Evolutionary conservation across 306 rosid species (phyloP), one percentile per base, ranked within the genome.

Genomic region (Cicer cuneatum): DNA sequence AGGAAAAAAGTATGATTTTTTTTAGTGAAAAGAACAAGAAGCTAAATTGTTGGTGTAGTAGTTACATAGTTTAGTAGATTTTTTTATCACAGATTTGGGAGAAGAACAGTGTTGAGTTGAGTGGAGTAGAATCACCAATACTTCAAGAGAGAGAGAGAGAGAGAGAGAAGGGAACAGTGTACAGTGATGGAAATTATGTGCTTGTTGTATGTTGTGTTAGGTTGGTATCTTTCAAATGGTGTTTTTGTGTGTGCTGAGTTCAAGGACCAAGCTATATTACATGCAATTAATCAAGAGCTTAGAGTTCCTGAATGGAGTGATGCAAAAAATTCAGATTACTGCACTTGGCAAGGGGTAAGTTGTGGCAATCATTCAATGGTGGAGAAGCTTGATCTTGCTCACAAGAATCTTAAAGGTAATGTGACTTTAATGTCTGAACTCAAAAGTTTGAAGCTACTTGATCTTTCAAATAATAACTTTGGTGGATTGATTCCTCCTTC

Each of bases 301-400:
- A 88, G 70, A 68, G 90, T 94, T 24, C 90, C 89, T 39, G 95
- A 88, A 16, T 94, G 99, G 99, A 92, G 90, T 45, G 83, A 90
- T 64, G 79, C 48, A 29, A 87, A 83, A 84, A 79, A 2, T 84
- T 89, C 98, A 46, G 84, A 82, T 57, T 86, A 86, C 85, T 94
- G 99, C 72, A 75, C 85, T 58, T 94, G 99, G 99, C 92, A 84
- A 38, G 96, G 97, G 60, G 81, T 94, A 11, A 51, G n/a, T 69
- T 94, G 99, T 80, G 78, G 80, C 41, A 89, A 90, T 66, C 86
- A 68, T 78, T 90, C 93, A 53, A 75, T 72, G 87, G 97, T 92
- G 48, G 93, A 86, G 77, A 76, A 80, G 85, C 90, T 94, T 42
- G 96, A 94, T 86, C 96, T 94, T 59, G 82, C 98, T 76, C 95